phyloP scores from a whole-genome alignment of 2,329 filamentous ascomycete genomes.

The Trichoderma atroviride region DNA sequence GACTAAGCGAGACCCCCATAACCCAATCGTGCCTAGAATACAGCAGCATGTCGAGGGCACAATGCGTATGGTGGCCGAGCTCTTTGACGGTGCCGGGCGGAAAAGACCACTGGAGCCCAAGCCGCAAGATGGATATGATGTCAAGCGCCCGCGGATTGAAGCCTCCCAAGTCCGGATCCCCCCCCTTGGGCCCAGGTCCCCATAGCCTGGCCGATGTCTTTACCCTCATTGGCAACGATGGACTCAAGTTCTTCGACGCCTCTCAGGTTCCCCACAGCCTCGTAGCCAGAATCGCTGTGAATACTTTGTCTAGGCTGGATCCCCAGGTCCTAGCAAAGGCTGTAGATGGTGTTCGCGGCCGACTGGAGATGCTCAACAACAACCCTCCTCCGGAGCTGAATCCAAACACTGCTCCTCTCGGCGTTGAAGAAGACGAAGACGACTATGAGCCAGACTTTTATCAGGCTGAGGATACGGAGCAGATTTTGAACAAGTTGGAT shows the following conservation, averaged over 20 bases:
- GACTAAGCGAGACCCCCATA: conserved; percentile 81
- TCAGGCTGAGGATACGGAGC: conserved; percentile 74
- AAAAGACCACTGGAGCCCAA: conserved; percentile 76
- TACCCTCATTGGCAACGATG: conserved; percentile 74
- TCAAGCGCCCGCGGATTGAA: conserved; percentile 78
- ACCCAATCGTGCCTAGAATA: conserved; percentile 74
- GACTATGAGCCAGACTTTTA: conserved; percentile 91
- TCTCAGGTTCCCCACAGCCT: conserved; percentile 74
- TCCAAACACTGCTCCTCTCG: conserved; percentile 61
- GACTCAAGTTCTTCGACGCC: conserved; percentile 79
- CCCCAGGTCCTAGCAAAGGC: conserved; percentile 69
- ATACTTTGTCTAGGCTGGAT: conserved; percentile 74
- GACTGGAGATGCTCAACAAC: conserved; percentile 50
- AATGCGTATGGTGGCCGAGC: conserved; percentile 74
- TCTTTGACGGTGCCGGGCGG: conserved; percentile 75
- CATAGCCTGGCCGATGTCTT: conserved; percentile 83
- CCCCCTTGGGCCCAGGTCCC: conserved; percentile 70
- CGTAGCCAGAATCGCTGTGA: conserved; percentile 79
- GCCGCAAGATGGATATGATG: conserved; percentile 71
- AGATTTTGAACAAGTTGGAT: conserved; percentile 77
- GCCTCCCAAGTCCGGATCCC: conserved; percentile 58
- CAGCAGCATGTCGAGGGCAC: conserved; percentile 85
- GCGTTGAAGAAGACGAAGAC: conserved; percentile 76
- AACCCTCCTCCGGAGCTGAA: conserved; percentile 53
- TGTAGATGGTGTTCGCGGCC: conserved; percentile 63